Evolutionary conservation across 768 basidiomycete genomes (phyloP), one percentile per base, ranked within the genome.

Genomic region (Boletus vermiculosoides): DNA sequence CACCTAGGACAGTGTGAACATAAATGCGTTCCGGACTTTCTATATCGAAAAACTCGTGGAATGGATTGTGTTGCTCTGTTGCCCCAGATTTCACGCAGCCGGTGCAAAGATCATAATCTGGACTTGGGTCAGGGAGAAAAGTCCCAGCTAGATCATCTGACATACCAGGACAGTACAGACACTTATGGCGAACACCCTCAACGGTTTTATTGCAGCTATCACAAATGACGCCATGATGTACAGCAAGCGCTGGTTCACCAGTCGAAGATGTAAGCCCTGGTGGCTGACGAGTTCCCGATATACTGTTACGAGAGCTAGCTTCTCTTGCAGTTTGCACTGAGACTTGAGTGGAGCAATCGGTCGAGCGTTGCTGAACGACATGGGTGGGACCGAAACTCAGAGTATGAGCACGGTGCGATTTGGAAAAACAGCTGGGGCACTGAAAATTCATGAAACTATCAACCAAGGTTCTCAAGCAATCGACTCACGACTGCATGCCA

Each of bases 41-140:
- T 58, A 92, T 81, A 31, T 83, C 84, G 57, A 87, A 80, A 68
- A 93, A 92, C 64, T 86, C 79, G 63, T 93, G 90, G 69, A 78
- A 79, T 9, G 82, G 72, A 58, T 85, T 80, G 66, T 88, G 85
- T 10, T 66, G 67, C 58, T 83, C 79, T n/a, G 77, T 76, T 50
- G 67, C 71, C 48, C 78, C 82, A n/a, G 73, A 65, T 20, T 69
- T 61, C 28, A 87, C 75, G 68, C 89, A 91, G 1, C 63, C 3
- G 0, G 83, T 76, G 68, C 89, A 91, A 52, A 91, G 74, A 70
- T 91, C 89, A 64, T 85, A 91, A 66, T 91, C 88, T 87, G 49
- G 0, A 55, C 25, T 45, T 46, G 5, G 31, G 51, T 56, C n/a
- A 56, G 60, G 18, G 31, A 16, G 46, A 45, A 23, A 56, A 20